Conservation (phyloP, 169 alveolate genomes). For the Plasmodium vivax region DNA sequence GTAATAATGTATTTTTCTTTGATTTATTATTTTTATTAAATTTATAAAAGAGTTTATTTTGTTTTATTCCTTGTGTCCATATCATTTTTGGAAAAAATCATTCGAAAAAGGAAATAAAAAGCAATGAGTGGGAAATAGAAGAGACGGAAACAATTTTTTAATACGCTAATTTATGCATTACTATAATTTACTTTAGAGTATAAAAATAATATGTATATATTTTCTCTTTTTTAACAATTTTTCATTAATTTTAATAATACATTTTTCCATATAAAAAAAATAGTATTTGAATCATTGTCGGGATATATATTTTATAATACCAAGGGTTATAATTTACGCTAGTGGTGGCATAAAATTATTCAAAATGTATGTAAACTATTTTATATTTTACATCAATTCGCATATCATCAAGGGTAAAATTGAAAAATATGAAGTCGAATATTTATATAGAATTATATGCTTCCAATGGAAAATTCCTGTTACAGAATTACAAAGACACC, state of each 20-base stretch:
- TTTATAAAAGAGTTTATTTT: no score
- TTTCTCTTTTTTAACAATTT: no score
- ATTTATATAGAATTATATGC: no score
- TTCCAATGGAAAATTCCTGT: not conserved
- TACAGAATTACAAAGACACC: not conserved
- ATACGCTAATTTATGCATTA: not conserved
- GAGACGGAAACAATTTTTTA: not conserved
- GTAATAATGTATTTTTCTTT: not conserved
- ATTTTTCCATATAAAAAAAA: no score
- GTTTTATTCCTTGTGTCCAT: no score
- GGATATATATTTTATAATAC: not conserved
- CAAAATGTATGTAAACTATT: no score
- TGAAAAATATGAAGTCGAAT: not conserved
- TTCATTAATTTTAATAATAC: not conserved
- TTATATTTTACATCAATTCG: not conserved
- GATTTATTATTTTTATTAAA: no score
- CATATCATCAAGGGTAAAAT: not conserved
- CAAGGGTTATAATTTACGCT: not conserved
- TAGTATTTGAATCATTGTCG: not conserved
- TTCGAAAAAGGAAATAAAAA: not conserved
- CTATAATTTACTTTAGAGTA: no score
- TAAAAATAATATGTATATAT: not conserved
- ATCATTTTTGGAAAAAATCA: not conserved
- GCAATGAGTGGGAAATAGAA: not conserved
- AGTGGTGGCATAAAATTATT: no score